Conservation (phyloP, 768 basidiomycete species). For the Rhodotorula kratochvilovae region DNA sequence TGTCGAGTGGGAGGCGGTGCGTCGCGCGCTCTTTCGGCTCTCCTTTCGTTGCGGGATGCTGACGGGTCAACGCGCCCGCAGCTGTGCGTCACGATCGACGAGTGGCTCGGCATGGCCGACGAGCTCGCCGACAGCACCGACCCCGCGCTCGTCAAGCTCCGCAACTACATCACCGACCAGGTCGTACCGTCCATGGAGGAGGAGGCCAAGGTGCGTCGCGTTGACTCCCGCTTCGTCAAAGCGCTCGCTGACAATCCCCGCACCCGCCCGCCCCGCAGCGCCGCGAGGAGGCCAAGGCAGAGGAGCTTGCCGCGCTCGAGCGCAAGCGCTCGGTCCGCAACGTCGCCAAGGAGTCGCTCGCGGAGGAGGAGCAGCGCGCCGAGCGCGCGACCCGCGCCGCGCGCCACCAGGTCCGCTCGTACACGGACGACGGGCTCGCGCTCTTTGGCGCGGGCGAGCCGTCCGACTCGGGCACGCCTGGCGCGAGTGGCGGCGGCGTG, state of each 20-base stretch:
- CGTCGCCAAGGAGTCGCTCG: background rate
- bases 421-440: background rate
- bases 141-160: constrained; percentile 72
- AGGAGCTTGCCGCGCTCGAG: background rate
- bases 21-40: constrained; percentile 20
- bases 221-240: background rate
- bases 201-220: constrained; percentile 38
- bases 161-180: constrained; percentile 61
- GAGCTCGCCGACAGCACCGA: constrained; percentile 71
- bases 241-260: no score
- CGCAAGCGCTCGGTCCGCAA: background rate
- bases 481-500: background rate
- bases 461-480: background rate
- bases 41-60: background rate
- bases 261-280: background rate
- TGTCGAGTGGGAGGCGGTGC: constrained; percentile 86
- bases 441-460: background rate
- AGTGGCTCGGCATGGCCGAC: constrained; percentile 77
- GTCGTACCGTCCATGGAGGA: constrained; percentile 68
- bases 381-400: background rate
- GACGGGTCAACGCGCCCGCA: constrained; percentile 49
- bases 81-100: constrained; percentile 75
- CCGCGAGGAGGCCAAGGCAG: background rate
- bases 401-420: background rate
- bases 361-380: background rate